These are phyloP conservation scores for Eimeria praecox DNA, from an alignment of 169 alveolate species.

Conservation along the genomic window DNA sequence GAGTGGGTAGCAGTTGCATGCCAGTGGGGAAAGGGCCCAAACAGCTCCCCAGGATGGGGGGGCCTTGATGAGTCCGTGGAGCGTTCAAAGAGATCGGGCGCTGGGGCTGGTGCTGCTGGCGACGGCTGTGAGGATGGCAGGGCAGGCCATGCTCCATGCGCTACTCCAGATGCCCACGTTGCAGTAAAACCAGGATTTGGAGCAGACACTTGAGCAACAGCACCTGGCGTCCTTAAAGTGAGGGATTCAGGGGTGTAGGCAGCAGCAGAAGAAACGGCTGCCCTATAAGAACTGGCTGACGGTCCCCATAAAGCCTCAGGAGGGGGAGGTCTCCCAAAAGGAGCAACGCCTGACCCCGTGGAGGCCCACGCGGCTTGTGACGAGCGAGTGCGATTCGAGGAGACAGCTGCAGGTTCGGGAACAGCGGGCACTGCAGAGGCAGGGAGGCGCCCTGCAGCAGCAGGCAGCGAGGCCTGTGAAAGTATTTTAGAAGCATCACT, in stretches of 20 bases:
- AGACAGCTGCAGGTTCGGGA: not conserved
- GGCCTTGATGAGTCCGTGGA: not conserved
- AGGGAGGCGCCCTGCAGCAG: not conserved
- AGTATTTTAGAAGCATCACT: not conserved
- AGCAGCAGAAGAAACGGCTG: not conserved
- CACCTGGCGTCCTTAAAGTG: not conserved
- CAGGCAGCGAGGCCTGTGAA: not conserved
- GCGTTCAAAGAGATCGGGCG: not conserved
- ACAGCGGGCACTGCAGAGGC: not conserved
- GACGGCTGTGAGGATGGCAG: not conserved
- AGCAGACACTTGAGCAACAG: not conserved
- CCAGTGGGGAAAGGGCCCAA: not conserved
- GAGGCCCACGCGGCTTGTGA: not conserved
- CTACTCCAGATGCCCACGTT: not conserved
- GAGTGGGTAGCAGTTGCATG: not conserved
- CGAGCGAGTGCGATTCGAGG: no score
- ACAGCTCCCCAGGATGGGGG: not conserved
- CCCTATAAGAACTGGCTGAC: not conserved
- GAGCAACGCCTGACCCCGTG: not conserved
- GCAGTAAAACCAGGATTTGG: not conserved
- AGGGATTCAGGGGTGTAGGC: not conserved
- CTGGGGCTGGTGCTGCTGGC: not conserved
- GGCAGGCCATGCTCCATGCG: not conserved
- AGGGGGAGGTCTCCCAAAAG: not conserved
- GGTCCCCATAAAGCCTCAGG: not conserved